These are phyloP conservation scores for Musa balbisiana DNA, from an alignment of 202 grass and related monocot genomes.

Conservation along the genomic window DNA sequence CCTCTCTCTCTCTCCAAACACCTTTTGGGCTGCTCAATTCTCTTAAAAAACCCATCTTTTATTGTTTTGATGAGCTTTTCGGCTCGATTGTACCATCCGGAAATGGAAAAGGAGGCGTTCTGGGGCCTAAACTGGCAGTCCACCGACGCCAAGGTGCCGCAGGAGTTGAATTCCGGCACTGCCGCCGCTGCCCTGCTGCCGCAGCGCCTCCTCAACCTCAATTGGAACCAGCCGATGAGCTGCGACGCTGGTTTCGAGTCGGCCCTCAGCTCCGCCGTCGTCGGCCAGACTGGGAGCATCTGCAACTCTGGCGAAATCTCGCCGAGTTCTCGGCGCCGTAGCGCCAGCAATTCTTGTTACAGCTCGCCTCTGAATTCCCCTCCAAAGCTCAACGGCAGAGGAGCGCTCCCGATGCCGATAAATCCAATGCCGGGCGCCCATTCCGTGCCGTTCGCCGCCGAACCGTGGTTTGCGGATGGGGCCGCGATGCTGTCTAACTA, in stretches of 20 bases:
- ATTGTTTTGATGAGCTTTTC: neutral
- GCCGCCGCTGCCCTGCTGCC: conserved; percentile 2
- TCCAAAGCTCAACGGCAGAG: neutral
- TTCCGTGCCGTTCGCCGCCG: conserved; percentile 14
- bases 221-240: conserved; percentile 19
- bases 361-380: conserved; percentile 82
- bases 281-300: conserved; percentile 48
- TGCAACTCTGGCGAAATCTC: conserved; percentile 33
- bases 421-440: conserved; percentile 25
- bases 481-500: neutral
- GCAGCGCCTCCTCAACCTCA: conserved; percentile 28
- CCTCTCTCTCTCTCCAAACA: neutral
- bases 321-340: conserved; percentile 6
- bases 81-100: neutral
- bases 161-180: neutral
- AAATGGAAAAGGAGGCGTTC: conserved; percentile 7
- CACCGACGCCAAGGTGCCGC: neutral
- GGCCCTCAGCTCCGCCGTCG: conserved; percentile 12
- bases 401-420: neutral
- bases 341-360: conserved; percentile 59
- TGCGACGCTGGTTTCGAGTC: conserved; percentile 13
- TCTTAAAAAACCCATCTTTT: neutral
- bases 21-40: neutral
- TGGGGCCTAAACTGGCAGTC: neutral
- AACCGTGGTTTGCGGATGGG: neutral